Base-by-base conservation (phyloP, 805 yeast species). In the Torulaspora indica region DNA sequence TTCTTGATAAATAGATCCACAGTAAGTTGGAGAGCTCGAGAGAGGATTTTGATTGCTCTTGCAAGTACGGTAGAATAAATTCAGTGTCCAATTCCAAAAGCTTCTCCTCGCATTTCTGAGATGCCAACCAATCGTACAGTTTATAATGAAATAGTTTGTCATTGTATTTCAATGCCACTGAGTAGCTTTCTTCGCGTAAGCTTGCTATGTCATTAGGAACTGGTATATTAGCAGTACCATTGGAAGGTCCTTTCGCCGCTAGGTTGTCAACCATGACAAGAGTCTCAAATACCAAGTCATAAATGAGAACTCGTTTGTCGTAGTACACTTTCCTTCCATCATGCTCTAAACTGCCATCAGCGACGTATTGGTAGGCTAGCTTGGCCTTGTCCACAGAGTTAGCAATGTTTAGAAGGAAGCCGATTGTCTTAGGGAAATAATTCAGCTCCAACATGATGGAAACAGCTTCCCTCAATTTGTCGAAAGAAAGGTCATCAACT, bases 101-200 rank as follows among this genome's bases (percentile, higher is more conserved):
- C 49, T 85, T 78, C 44, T 84, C 93, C 48, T 86, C 82, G 23
- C 80, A 76, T 3, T 87, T 90, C 57, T 85, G 86, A 35, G 73
- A 67, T 27, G 88, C 82, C 54, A 88, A 81, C 97, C 98, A 93
- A 61, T 87, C 91, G 64, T 93, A 93, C 52, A 93, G 77, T 51
- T 86, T 85, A 66, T 82, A 88, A 52, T 93, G 98, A 74, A 93
- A 93, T n/a, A 80, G 63, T 57, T 82, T 85, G 60, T 93, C 98
- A 35, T 77, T 73, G 42, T 82, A 81, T 13, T 77, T 76, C 56
- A 89, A 79, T 44, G 93, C 86, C 13, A 82, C 74, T 7, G 76
- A 75, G 61, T 90, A 90, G 25, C 93, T 78, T 33, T 78, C 72
- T 54, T 85, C 86, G 53, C 95, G 75, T 20, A 83, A 64, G 48